Evolutionary conservation across 163 green algal genomes (phyloP), one percentile per base, ranked within the genome.

Genomic region (Prototheca stagnorum): DNA sequence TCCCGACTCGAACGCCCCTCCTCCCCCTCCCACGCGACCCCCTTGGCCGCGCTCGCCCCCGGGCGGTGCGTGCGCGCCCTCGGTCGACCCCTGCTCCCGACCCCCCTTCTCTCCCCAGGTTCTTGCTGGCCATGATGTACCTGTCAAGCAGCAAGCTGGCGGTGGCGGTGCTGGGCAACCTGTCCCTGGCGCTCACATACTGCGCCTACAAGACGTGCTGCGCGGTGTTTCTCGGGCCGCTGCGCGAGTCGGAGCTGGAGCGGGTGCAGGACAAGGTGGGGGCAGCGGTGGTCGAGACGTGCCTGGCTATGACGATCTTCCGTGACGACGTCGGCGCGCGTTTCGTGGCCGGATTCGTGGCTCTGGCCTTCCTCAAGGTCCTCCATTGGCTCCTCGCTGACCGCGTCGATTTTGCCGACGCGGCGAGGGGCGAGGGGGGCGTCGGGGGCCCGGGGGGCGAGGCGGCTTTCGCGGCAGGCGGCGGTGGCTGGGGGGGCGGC

Each of bases 291-390:
- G 93, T 97, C 76, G 89, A 98, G 68, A 93, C 82, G 1, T 88
- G 86, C 48, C 69, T 98, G 29, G 89, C 89, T 0, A 89, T 97
- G 65, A 97, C 89, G 2, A 94, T 96, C 20, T 98, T 98, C 56
- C 58, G 87, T 0, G 77, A 95, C 29, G 84, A 98, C 54, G 94
- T 97, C 54, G 85, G 82, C 43, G 58, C 76, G 2, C 66, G 66
- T n/a, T 93, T 94, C 49, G 62, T 95, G 14, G 75, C 71, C 28
- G 85, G 93, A 77, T 98, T 98, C 60, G 76, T 80, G 0, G 59
- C 73, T 31, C 72, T 97, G 11, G 74, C 88, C 16, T 95, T 96
- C 49, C 53, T 94, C 37, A 98, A 98, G 62, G 69, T 85, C 16
- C 84, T 95, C 55, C 88, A 97, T 67, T 97, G 88, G 86, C 67